Evolutionary conservation across 2,329 filamentous ascomycete species (phyloP).

Genomic region (Beauveria pseudobassiana): DNA sequence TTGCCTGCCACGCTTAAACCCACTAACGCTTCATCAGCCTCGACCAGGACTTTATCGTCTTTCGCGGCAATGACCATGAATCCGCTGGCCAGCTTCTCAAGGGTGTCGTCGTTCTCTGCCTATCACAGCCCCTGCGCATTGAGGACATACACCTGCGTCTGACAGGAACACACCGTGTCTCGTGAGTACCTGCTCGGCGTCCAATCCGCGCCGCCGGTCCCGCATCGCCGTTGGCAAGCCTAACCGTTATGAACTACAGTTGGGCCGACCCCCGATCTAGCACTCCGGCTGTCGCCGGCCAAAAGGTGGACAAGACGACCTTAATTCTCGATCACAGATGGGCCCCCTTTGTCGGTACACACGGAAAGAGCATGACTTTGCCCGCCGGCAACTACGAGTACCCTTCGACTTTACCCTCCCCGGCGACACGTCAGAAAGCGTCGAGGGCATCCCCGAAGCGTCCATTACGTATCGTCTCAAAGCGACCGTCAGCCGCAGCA

Average conservation of each 20-base stretch:
- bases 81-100: constrained; percentile 68
- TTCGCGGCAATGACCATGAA: constrained; percentile 68
- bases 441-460: constrained; percentile 81
- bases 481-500: constrained; percentile 78
- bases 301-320: constrained; percentile 50
- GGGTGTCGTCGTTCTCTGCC: constrained; percentile 65
- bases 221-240: not conserved
- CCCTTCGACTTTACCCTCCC: constrained; percentile 68
- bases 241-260: constrained; percentile 22
- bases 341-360: constrained; percentile 53
- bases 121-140: constrained; percentile 60
- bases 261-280: constrained; percentile 47
- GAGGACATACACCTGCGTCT: constrained; percentile 68
- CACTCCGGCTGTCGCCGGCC: constrained; percentile 50
- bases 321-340: constrained; percentile 63
- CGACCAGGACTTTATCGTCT: constrained; percentile 71
- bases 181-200: constrained; percentile 43
- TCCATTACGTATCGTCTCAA: constrained; percentile 88
- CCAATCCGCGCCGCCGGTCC: not conserved
- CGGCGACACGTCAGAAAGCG: constrained; percentile 70
- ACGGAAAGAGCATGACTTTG: constrained; percentile 52
- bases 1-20: constrained; percentile 1
- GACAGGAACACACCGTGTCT: constrained; percentile 57
- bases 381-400: constrained; percentile 76
- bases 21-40: constrained; percentile 41